Evolutionary conservation across 257 asterid genomes (phyloP).

Genomic region (Solanum appendiculatum): DNA sequence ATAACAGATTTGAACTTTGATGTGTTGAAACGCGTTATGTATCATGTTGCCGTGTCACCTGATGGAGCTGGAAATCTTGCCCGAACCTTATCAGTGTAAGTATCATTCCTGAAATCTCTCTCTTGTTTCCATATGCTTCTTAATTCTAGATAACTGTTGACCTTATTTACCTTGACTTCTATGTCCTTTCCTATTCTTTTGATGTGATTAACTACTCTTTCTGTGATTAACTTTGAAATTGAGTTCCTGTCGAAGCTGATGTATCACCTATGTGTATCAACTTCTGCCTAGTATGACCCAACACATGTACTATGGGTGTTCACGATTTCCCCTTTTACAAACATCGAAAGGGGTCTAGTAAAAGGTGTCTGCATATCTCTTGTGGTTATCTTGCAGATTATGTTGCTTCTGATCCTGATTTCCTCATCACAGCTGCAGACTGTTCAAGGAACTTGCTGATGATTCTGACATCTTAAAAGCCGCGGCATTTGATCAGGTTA

Average conservation of each 20-base stretch:
- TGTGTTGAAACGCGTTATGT: conserved; percentile 7
- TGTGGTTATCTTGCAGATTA: background rate
- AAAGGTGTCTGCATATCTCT: background rate
- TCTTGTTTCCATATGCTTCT: background rate
- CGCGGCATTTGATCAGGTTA: conserved; percentile 1
- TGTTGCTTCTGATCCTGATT: background rate
- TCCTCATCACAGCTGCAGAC: conserved; percentile 18
- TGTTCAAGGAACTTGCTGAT: conserved; percentile 17
- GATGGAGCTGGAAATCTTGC: conserved; percentile 17
- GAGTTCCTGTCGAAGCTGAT: background rate
- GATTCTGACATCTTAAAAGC: conserved; percentile 11
- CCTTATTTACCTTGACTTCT: background rate
- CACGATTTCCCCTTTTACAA: background rate
- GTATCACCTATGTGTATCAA: background rate
- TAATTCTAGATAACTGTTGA: background rate
- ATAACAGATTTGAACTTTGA: conserved; percentile 16
- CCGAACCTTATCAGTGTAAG: conserved; percentile 9
- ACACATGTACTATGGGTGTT: background rate
- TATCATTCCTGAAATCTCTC: background rate
- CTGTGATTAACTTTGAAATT: background rate
- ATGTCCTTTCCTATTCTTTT: background rate
- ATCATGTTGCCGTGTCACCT: conserved; percentile 4
- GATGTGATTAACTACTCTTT: background rate
- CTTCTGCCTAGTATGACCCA: background rate
- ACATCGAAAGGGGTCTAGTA: background rate